Conservation (phyloP, 2,329 filamentous ascomycete species). For the Phialemonium atrogriseum region DNA sequence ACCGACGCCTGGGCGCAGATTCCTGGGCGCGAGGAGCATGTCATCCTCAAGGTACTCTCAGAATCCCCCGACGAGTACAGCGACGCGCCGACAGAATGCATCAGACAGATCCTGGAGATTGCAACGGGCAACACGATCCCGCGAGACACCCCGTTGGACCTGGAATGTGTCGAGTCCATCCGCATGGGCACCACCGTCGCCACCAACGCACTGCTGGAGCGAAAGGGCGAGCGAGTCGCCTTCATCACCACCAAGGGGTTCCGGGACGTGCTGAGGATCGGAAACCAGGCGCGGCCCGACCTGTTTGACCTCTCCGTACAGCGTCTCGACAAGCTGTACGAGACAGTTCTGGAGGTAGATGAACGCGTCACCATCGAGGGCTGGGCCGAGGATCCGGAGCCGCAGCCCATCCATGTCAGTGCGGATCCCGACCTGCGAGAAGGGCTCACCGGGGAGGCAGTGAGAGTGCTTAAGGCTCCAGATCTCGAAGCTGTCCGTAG, state of each 20-base stretch:
- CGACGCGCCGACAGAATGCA: constrained; percentile 59
- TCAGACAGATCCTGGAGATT: constrained; percentile 51
- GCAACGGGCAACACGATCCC: constrained; percentile 50
- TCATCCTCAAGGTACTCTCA: constrained; percentile 59
- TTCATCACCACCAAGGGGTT: constrained; percentile 60
- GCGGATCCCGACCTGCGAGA: neutral
- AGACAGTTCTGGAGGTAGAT: constrained; percentile 55
- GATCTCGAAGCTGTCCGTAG: constrained; percentile 37
- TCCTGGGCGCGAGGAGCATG: constrained; percentile 50
- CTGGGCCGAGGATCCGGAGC: constrained; percentile 40
- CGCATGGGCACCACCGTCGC: constrained; percentile 57
- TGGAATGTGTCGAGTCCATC: constrained; percentile 55
- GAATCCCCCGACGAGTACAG: constrained; percentile 58
- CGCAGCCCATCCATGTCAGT: neutral
- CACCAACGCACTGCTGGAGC: constrained; percentile 57
- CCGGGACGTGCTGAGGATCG: constrained; percentile 56
- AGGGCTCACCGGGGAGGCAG: constrained; percentile 50
- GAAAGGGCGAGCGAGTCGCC: constrained; percentile 57
- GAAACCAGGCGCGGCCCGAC: constrained; percentile 56
- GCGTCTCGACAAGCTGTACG: constrained; percentile 56
- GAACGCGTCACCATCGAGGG: constrained; percentile 60
- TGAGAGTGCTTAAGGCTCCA: constrained; percentile 52
- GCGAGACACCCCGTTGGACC: constrained; percentile 52
- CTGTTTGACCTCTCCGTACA: constrained; percentile 59
- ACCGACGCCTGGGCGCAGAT: constrained; percentile 56